These are phyloP conservation scores for Botrytis hyacinthi DNA, from an alignment of 2,329 filamentous ascomycete genomes.

Conservation along the genomic window DNA sequence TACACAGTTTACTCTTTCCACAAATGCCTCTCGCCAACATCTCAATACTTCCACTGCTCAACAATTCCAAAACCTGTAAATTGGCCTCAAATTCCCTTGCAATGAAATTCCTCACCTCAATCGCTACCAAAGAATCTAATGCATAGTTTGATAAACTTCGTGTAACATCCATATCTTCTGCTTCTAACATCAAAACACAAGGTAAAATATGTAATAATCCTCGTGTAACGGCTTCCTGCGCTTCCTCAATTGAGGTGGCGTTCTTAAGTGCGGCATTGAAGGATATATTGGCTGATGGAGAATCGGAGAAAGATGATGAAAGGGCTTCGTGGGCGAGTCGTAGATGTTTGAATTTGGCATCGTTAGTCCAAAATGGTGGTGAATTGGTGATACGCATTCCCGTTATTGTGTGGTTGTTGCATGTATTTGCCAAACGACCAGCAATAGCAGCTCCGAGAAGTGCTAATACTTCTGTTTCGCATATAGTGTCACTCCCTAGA, in stretches of 20 bases:
- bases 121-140: constrained; percentile 37
- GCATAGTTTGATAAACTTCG: constrained; percentile 47
- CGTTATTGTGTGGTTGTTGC: constrained; percentile 52
- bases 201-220: constrained; percentile 50
- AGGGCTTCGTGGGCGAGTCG: constrained; percentile 40
- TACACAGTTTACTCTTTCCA: constrained; percentile 42
- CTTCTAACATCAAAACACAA: constrained; percentile 49
- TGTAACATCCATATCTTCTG: constrained; percentile 49
- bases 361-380: constrained; percentile 52
- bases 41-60: constrained; percentile 52
- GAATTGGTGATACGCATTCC: constrained; percentile 51
- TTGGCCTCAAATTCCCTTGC: constrained; percentile 44
- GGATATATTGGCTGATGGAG: constrained; percentile 39
- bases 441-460: constrained; percentile 52
- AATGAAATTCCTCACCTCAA: constrained; percentile 41
- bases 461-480: constrained; percentile 54
- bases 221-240: constrained; percentile 45
- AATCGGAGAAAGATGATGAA: constrained; percentile 23
- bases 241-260: constrained; percentile 46
- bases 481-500: constrained; percentile 44
- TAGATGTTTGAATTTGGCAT: constrained; percentile 54
- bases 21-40: constrained; percentile 49
- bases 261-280: constrained; percentile 47
- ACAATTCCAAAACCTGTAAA: constrained; percentile 52
- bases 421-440: constrained; percentile 44